phyloP scores from a whole-genome alignment of 306 rosid species.

The Pueraria montana region DNA sequence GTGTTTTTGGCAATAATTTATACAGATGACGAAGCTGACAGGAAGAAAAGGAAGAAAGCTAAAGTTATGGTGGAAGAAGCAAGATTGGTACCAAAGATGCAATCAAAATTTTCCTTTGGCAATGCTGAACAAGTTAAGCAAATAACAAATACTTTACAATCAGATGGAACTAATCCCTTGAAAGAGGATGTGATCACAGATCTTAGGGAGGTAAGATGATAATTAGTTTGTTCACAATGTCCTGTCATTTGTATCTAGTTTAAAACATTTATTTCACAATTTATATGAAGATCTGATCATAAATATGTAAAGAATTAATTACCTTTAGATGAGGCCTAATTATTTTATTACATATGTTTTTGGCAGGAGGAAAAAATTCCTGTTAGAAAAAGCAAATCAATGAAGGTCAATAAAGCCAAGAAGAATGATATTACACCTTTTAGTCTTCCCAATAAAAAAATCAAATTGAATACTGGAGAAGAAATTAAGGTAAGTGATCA shows the following conservation, averaged over 20 bases:
- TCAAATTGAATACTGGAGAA: conserved; percentile 84
- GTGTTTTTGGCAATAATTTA: conserved; percentile 41
- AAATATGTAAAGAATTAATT: not conserved
- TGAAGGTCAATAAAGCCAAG: conserved; percentile 72
- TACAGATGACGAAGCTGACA: conserved; percentile 77
- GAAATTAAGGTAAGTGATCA: conserved; percentile 71
- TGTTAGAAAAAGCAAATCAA: conserved; percentile 62
- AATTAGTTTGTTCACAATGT: conserved; percentile 16
- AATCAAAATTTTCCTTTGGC: conserved; percentile 60
- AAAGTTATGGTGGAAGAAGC: conserved; percentile 58
- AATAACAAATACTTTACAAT: conserved; percentile 55
- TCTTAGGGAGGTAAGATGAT: conserved; percentile 65
- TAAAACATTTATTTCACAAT: conserved; percentile 36
- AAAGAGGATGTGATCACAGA: conserved; percentile 66
- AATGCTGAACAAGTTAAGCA: conserved; percentile 69
- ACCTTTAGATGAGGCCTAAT: not conserved
- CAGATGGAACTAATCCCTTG: conserved; percentile 65
- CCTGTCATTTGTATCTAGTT: conserved; percentile 35
- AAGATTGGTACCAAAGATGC: conserved; percentile 57
- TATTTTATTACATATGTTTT: not conserved
- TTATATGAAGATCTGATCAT: conserved; percentile 25
- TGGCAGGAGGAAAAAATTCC: conserved; percentile 72
- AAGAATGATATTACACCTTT: conserved; percentile 60
- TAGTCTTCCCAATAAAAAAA: conserved; percentile 71
- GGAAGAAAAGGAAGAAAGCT: conserved; percentile 85